Conservation (phyloP, 1,139 yeast species). For the Pichia sp. region DNA sequence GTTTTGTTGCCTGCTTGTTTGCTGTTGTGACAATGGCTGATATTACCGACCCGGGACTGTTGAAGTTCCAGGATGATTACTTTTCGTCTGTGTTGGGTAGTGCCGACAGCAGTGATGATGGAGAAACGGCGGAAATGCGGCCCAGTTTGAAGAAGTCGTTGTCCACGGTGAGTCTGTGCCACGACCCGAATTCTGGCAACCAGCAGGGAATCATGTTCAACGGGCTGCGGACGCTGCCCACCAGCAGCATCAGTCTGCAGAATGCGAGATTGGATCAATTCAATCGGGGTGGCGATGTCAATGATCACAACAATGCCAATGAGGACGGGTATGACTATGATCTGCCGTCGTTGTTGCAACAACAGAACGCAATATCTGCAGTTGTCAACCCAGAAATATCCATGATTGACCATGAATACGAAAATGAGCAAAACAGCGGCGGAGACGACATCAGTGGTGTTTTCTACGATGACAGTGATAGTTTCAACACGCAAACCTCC, state of each 20-base stretch:
- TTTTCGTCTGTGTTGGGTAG: slow-evolving; percentile 4
- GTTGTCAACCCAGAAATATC: background rate
- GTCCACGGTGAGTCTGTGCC: slow-evolving; percentile 1
- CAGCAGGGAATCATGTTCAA: slow-evolving; percentile 8
- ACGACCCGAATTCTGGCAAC: background rate
- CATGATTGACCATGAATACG: too few relatives aligned
- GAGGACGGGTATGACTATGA: background rate
- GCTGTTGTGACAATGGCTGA: background rate
- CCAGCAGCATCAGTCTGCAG: slow-evolving; percentile 5
- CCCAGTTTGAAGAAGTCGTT: background rate
- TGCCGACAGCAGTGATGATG: slow-evolving; percentile 2
- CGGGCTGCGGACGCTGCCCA: slow-evolving; percentile 6
- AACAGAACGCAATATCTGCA: background rate
- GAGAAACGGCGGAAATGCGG: background rate
- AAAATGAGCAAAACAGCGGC: too few relatives aligned
- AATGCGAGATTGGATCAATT: slow-evolving; percentile 1
- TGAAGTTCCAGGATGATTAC: slow-evolving; percentile 8
- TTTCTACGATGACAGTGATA: too few relatives aligned
- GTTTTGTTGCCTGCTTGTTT: too few relatives aligned
- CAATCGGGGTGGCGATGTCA: too few relatives aligned
- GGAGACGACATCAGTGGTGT: too few relatives aligned
- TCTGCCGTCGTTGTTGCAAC: background rate
- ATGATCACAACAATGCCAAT: too few relatives aligned
- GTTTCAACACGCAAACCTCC: too few relatives aligned
- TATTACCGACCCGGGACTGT: slow-evolving; percentile 1